These are phyloP conservation scores for Syncephalastrum contaminatum DNA, from an alignment of 371 early-diverging fungal genomes.

Conservation along the genomic window DNA sequence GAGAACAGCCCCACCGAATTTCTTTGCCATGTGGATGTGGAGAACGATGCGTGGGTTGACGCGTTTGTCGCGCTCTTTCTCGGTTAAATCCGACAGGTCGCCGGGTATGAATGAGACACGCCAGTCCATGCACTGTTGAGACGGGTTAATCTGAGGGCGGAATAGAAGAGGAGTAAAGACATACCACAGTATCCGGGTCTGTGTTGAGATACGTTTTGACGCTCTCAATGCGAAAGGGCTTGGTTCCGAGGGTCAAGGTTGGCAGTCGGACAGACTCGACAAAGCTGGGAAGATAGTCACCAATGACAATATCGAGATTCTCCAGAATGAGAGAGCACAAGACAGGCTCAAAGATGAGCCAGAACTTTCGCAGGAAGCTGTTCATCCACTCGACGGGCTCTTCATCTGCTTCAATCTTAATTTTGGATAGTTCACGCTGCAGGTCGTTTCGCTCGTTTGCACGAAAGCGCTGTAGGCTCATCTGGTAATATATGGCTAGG, in stretches of 20 bases:
- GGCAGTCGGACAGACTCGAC: conserved; percentile 88
- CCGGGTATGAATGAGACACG: conserved; percentile 87
- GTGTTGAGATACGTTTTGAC: conserved; percentile 77
- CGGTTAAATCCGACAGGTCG: conserved; percentile 67
- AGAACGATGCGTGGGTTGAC: conserved; percentile 94
- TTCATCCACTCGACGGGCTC: conserved; percentile 99
- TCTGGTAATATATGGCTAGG: conserved; percentile 67
- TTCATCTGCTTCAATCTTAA: conserved; percentile 45
- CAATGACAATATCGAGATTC: conserved; percentile 71
- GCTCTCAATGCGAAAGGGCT: conserved; percentile 88
- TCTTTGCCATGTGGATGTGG: conserved; percentile 86
- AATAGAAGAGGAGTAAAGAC: conserved; percentile 3
- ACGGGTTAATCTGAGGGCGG: no score
- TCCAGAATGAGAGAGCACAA: conserved; percentile 78
- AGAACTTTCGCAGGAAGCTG: conserved; percentile 77
- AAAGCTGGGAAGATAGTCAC: conserved; percentile 83
- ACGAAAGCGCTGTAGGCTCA: conserved; percentile 63
- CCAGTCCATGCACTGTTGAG: conserved; percentile 89
- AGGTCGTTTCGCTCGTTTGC: conserved; percentile 67
- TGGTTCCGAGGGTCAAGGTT: conserved; percentile 95
- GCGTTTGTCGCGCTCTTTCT: conserved; percentile 54
- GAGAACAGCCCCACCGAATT: conserved; percentile 85
- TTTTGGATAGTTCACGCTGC: conserved; percentile 55
- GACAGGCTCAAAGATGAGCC: conserved; percentile 95
- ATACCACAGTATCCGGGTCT: conserved; percentile 80